Percentiles rank a stretch among this genome's conserved stretches.
Conservation (phyloP, 352 stramenopile species). For the Phytopythium ostracodes region DNA sequence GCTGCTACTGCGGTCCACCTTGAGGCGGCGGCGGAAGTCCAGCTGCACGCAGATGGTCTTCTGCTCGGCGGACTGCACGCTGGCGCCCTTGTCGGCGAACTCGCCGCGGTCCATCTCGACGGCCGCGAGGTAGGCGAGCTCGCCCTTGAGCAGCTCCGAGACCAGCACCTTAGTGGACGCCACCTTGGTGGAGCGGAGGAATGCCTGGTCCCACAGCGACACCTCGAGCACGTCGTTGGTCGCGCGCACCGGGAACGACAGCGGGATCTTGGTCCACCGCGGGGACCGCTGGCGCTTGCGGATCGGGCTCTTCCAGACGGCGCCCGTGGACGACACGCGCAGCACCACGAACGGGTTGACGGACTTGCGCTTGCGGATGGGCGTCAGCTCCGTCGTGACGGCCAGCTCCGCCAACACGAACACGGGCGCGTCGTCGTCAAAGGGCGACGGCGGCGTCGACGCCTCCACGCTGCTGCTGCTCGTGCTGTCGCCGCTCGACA, state of each 20-base stretch:
- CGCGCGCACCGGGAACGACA: conserved; percentile 34
- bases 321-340: conserved; percentile 22
- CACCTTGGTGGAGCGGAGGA: conserved; percentile 61
- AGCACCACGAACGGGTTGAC: conserved; percentile 57
- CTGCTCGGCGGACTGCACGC: conserved; percentile 21
- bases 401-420: conserved; percentile 12
- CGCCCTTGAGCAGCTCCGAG: conserved; percentile 35
- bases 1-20: conserved; percentile 1
- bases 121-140: conserved; percentile 30
- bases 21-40: conserved; percentile 15
- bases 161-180: conserved; percentile 37
- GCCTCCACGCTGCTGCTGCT: conserved; percentile 25
- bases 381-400: conserved; percentile 19
- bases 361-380: conserved; percentile 47
- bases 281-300: conserved; percentile 34
- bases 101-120: conserved; percentile 52
- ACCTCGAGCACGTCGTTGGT: conserved; percentile 41
- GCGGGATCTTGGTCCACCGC: conserved; percentile 33
- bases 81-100: conserved; percentile 13
- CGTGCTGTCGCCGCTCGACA: conserved; percentile 17
- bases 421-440: conserved; percentile 16
- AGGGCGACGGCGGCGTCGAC: conserved; percentile 1
- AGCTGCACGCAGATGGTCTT: conserved; percentile 31
- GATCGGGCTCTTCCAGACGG: conserved; percentile 45
- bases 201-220: conserved; percentile 60